Base-by-base conservation (phyloP, 345 rosid species). In the Fremontodendron californicum region DNA sequence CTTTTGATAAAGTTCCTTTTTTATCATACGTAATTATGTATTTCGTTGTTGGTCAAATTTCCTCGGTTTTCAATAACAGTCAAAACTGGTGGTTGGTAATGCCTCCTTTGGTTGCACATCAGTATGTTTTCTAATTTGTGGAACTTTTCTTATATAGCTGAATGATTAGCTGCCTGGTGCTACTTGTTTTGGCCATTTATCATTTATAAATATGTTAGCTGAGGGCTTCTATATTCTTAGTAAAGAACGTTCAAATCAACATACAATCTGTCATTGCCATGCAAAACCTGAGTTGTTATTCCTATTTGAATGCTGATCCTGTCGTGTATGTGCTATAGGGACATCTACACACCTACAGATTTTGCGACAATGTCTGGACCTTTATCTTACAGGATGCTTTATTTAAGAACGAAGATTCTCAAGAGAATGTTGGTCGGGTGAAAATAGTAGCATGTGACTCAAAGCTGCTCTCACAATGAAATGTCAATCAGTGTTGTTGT, bases 321-420 rank as follows among this genome's bases (percentile, higher is more conserved):
- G 23, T 60, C 19, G 64, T 49, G 48, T 39, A 40, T n/a, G 49
- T 76, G 15, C 25, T 61, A 31, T 90, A 94, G 99, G 99, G 99
- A 52, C 99, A 96, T 84, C 87, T 96, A 77, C 99, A 96, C 87
- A 96, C 98, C 21, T 96, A 94, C 84, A 90, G 99, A 85, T 96
- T 93, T 89, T 96, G 99, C 77, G 99, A 96, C 95, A 94, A 94
- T 48, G 99, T 96, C 19, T 96, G 99, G 99, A 96, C 99, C 68
- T 96, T 96, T 88, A 94, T 96, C 84, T 83, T 96, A 78, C 97
- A 90, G 78, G 80, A 86, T 57, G 97, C 97, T 0, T 0, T 29
- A 77, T 92, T 96, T 82, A 96, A 94, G 87, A 80, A 55, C 33
- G 97, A 96, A 6, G 99, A 94, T 0, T 21, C 79, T 21, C 85